Evolutionary conservation across 2,329 filamentous ascomycete genomes (phyloP), one percentile per base, ranked within the genome.

Genomic region (Ophiostoma himal-ulmi): DNA sequence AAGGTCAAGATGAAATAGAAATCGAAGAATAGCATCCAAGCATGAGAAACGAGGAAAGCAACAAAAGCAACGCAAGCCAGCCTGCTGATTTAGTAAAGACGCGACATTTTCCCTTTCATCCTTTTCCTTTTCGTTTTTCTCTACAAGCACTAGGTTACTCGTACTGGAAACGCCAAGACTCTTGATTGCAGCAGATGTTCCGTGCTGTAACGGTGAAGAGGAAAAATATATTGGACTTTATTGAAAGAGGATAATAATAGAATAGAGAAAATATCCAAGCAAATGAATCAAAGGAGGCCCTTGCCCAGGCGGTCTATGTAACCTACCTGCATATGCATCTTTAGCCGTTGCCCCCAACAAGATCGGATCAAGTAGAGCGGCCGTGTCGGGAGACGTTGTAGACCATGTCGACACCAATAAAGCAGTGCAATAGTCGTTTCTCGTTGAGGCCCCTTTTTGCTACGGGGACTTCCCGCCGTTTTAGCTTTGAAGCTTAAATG

Each of bases 401-500:
- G n/a, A n/a, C 52, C 22, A 8, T 2, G 1, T 48, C 2, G 52
- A 26, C 11, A 26, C 17, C 8, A 26, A 57, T 5, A 48, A 57
- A 2, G 13, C 2, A 26, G 52, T 22, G 7, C n/a, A 26, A 22
- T 26, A 26, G 22, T 26, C n/a, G 5, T 57, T 11, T 48, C 20
- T 48, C 13, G 17, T 10, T 14, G 26, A 20, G 36, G 6, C 57
- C 57, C 57, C 57, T 62, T 17, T 62, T 62, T 7, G 6, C 26
- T 17, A 36, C 13, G 22, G n/a, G 54, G 26, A 36, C 4, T 4
- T 34, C 57, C 57, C 57, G 57, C 26, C 57, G 26, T 62, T 57
- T 57, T 62, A 62, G 57, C 57, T 34, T 62, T 17, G 57, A 62
- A 62, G 57, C 57, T 36, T 62, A 62, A 62, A 34, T 62, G 13